Evolutionary conservation across 78 protist species (phyloP), one percentile per base, ranked within the genome.

Genomic region (Tieghemostelium lacteum): DNA sequence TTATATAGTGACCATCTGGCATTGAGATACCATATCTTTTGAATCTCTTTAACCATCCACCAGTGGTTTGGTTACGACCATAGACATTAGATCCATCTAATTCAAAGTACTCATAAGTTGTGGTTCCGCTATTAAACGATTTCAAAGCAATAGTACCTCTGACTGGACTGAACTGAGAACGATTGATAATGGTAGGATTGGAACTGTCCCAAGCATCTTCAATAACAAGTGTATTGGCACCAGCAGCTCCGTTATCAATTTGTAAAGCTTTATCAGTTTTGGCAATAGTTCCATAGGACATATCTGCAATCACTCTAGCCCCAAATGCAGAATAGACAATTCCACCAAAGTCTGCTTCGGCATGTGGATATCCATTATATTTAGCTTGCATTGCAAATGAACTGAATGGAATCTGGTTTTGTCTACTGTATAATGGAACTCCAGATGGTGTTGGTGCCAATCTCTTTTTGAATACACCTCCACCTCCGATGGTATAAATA

Each of bases 211-310:
- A 66, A 20, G 73, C 73, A 37, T 66, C 50, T 40, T 66, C 73
- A 36, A 66, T 52, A 40, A 66, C 73, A 2, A 66, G 5, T n/a
- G 73, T 66, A 36, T 10, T 66, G 2, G 73, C 73, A 40, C 73
- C 73, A 14, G 58, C 73, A n/a, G 58, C 39, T 5, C 24, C 24
- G 26, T 66, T 66, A 40, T 66, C 73, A 16, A 66, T 40, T 3
- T 66, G 42, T 22, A 66, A 37, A 22, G 73, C 39, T 22, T 66
- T 66, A 22, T 66, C 73, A 4, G 10, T 22, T 40, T 66, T 66
- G 73, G 73, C 73, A 40, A 66, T 66, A n/a, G 73, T 66, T 6
- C 73, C 73, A 40, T 66, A 66, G 4, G 73, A 66, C 73, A 66
- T 66, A 40, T 66, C 73, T 10, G 20, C 20, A 22, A 66, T 29